phyloP scores from a whole-genome alignment of 768 basidiomycete genomes.

The Bullera alba region DNA sequence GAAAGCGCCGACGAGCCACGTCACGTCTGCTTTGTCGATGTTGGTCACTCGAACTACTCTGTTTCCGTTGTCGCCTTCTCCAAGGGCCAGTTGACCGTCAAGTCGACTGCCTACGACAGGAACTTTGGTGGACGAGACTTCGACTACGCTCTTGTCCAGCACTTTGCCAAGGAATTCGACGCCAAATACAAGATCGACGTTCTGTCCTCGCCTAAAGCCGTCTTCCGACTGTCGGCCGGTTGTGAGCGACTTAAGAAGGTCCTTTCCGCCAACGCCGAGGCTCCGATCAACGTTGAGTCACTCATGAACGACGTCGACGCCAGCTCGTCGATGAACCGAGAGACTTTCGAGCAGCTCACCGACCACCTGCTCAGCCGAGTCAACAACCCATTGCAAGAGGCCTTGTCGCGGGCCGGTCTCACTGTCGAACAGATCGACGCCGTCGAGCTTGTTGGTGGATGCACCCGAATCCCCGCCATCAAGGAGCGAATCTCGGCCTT shows the following conservation, averaged over 20 bases:
- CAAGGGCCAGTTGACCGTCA: conserved; percentile 84
- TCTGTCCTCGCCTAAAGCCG: conserved; percentile 78
- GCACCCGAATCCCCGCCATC: conserved; percentile 86
- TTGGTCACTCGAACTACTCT: conserved; percentile 86
- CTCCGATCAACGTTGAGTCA: conserved; percentile 85
- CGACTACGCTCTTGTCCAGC: conserved; percentile 78
- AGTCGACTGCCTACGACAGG: conserved; percentile 80
- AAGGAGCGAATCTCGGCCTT: conserved; percentile 75
- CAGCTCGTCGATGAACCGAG: conserved; percentile 72
- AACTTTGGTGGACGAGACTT: conserved; percentile 95
- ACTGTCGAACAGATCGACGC: conserved; percentile 77
- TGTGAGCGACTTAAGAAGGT: conserved; percentile 96
- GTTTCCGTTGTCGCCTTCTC: conserved; percentile 84
- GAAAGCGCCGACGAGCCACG: conserved; percentile 65
- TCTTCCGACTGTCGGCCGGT: conserved; percentile 77
- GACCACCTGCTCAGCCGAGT: conserved; percentile 69
- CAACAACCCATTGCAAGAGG: conserved; percentile 64
- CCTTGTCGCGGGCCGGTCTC: conserved; percentile 71
- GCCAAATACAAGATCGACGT: conserved; percentile 98
- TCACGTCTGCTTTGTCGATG: conserved; percentile 88
- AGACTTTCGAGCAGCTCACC: conserved; percentile 73
- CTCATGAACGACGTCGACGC: conserved; percentile 96
- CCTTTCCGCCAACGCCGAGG: conserved; percentile 84
- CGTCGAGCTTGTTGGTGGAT: conserved; percentile 88
- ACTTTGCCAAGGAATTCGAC: conserved; percentile 90